Conservation (phyloP, 2,329 filamentous ascomycete genomes). For the Didymella pinodella region DNA sequence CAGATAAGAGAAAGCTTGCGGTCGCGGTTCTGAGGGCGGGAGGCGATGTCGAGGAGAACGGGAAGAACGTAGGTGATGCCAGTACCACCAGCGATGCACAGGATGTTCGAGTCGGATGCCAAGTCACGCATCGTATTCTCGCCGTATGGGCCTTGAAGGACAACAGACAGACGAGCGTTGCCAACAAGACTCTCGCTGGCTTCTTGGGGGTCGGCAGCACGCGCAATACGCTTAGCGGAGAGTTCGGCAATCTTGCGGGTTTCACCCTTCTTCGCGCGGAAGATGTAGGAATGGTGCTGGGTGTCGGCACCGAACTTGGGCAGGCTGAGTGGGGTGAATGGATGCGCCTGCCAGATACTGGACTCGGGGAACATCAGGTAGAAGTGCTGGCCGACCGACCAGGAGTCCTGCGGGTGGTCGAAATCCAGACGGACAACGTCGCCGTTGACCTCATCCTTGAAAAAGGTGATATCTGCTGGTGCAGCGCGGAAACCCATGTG, state of each 20-base stretch:
- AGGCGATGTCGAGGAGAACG: slow-evolving; percentile 42
- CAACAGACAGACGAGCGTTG: slow-evolving; percentile 40
- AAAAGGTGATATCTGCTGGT: slow-evolving; percentile 39
- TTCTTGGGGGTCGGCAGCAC: slow-evolving; percentile 30
- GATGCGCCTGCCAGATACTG: slow-evolving; percentile 76
- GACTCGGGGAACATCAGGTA: slow-evolving; percentile 72
- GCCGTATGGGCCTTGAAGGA: slow-evolving; percentile 49
- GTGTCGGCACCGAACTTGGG: slow-evolving; percentile 35
- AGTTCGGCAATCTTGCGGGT: slow-evolving; percentile 46
- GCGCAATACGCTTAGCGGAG: slow-evolving; percentile 37
- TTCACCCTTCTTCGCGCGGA: slow-evolving; percentile 47
- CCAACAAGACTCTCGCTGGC: slow-evolving; percentile 34
- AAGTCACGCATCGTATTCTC: slow-evolving; percentile 38
- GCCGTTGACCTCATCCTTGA: slow-evolving; percentile 55
- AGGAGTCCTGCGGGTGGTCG: slow-evolving; percentile 66
- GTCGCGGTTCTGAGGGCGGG: slow-evolving; percentile 32
- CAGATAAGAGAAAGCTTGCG: slow-evolving; percentile 47
- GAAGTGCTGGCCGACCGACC: slow-evolving; percentile 75
- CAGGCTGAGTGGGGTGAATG: slow-evolving; percentile 60
- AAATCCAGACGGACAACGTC: slow-evolving; percentile 71
- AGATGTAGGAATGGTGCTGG: slow-evolving; percentile 46
- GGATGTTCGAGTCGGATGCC: slow-evolving; percentile 38
- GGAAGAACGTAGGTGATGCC: slow-evolving; percentile 51
- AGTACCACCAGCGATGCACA: slow-evolving; percentile 50
- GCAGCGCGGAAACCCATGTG: slow-evolving; percentile 44